Base-by-base conservation (phyloP, 345 rosid genomes). In the Hirschfeldia incana region DNA sequence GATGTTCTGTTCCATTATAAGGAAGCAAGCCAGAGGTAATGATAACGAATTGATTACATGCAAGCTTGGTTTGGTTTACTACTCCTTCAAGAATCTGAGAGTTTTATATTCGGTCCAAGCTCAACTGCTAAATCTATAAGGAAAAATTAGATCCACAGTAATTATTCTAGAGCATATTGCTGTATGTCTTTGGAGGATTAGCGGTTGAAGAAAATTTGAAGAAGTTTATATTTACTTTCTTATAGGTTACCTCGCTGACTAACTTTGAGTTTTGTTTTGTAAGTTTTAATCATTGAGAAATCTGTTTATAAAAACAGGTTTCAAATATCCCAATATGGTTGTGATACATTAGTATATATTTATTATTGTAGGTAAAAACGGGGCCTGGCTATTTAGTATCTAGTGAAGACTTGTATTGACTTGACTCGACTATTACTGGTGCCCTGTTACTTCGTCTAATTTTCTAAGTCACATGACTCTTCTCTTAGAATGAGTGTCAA, bases 391-490 rank as follows among this genome's bases (percentile, higher is more conserved):
- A 59, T 59, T 59, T 59, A 59, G n/a, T 59, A 58, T 58, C 9
- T 59, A 59, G 64, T 78, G 16, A 78, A 16, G 66, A 57, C 6
- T 49, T 65, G 55, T 36, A 39, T 39, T 9, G 46, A 39, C 46
- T 36, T 78, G 72, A 73, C 64, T 29, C 1, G 2, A 21, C 21
- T n/a, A 4, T 8, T 69, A 29, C 33, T 58, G 9, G 29, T 57
- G 61, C 62, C 51, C 46, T 78, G 67, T 59, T 9, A 66, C 15
- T 44, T 78, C 73, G 73, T 72, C 68, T 78, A 72, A 42, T 72
- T 53, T 27, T 66, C 6, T 44, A 58, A 26, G n/a, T 72, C 82
- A 73, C 78, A 78, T 73, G 82, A 73, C 73, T 32, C 32, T 66
- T 57, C 10, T 67, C 21, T 32, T 15, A 55, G 28, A 62, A 30